These are phyloP conservation scores for Malassezia arunalokei DNA, from an alignment of 1,284 basidiomycete genomes.

Conservation along the genomic window DNA sequence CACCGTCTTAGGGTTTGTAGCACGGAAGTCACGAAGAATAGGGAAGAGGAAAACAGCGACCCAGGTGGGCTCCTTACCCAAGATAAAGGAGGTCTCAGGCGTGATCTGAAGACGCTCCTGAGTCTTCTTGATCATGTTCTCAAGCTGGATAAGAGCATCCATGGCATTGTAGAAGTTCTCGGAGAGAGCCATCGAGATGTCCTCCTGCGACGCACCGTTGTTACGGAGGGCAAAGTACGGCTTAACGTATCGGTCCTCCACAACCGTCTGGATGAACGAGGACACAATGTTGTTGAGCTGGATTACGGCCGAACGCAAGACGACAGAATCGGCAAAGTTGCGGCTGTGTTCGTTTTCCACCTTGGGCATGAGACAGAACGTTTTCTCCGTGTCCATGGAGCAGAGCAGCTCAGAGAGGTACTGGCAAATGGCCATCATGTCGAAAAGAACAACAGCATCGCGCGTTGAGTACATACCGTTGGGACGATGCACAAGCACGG, in stretches of 20 bases:
- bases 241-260: conserved; percentile 13
- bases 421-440: conserved; percentile 8
- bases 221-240: conserved; percentile 15
- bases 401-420: conserved; percentile 13
- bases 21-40: conserved; percentile 13
- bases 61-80: conserved; percentile 6
- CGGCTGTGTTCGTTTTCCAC: not conserved
- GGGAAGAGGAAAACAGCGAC: conserved; percentile 14
- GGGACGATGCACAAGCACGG: conserved; percentile 13
- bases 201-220: conserved; percentile 10
- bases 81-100: not conserved
- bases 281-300: conserved; percentile 2
- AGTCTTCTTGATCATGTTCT: conserved; percentile 1
- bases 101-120: conserved; percentile 1
- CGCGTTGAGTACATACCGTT: conserved; percentile 8
- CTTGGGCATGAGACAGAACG: conserved; percentile 2
- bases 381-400: not conserved
- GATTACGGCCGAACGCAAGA: conserved; percentile 4
- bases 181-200: conserved; percentile 8
- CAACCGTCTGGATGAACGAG: not conserved
- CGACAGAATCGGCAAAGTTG: not conserved
- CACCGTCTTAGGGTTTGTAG: conserved; percentile 3
- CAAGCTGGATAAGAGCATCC: conserved; percentile 7
- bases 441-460: conserved; percentile 8
- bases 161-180: not conserved